These are phyloP conservation scores for Tricholoma matsutake DNA, from an alignment of 768 basidiomycete species.

Conservation along the genomic window DNA sequence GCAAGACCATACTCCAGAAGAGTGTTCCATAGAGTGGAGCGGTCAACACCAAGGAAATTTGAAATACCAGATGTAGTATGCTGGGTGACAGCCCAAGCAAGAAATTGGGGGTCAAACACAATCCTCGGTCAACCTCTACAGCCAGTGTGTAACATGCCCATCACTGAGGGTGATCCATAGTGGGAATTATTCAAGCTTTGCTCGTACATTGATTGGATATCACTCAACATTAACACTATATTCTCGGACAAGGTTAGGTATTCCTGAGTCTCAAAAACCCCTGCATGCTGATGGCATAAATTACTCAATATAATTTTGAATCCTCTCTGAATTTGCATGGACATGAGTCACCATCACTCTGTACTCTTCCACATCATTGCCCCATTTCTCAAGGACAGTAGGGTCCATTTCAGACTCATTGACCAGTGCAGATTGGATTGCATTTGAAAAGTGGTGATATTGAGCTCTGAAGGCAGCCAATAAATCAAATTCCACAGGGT, in stretches of 20 bases:
- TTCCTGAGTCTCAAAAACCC: slow-evolving; percentile 9
- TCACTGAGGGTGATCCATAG: slow-evolving; percentile 9
- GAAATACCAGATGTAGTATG: slow-evolving; percentile 12
- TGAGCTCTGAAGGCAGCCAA: slow-evolving; percentile 1
- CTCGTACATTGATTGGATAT: slow-evolving; percentile 9
- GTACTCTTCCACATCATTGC: slow-evolving; percentile 6
- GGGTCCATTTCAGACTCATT: slow-evolving; percentile 4
- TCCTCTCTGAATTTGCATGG: background rate
- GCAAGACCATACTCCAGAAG: slow-evolving; percentile 14
- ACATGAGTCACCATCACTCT: slow-evolving; percentile 6
- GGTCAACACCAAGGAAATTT: slow-evolving; percentile 13
- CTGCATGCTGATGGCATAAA: slow-evolving; percentile 4
- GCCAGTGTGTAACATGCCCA: slow-evolving; percentile 7
- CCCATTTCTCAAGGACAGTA: slow-evolving; percentile 3
- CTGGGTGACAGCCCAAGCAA: slow-evolving; percentile 16
- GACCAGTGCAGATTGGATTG: background rate
- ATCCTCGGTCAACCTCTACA: slow-evolving; percentile 12
- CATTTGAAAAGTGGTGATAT: background rate
- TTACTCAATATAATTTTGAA: background rate
- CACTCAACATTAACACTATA: slow-evolving; percentile 10
- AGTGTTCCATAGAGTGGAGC: slow-evolving; percentile 10
- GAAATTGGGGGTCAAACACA: slow-evolving; percentile 15
- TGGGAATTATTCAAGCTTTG: slow-evolving; percentile 10
- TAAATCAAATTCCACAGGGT: background rate
- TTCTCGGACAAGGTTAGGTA: slow-evolving; percentile 3